A percentile compares a stretch with the other conserved stretches of the same genome.
Conservation (phyloP, 2,329 filamentous ascomycete genomes). For the Penicillium sp. region DNA sequence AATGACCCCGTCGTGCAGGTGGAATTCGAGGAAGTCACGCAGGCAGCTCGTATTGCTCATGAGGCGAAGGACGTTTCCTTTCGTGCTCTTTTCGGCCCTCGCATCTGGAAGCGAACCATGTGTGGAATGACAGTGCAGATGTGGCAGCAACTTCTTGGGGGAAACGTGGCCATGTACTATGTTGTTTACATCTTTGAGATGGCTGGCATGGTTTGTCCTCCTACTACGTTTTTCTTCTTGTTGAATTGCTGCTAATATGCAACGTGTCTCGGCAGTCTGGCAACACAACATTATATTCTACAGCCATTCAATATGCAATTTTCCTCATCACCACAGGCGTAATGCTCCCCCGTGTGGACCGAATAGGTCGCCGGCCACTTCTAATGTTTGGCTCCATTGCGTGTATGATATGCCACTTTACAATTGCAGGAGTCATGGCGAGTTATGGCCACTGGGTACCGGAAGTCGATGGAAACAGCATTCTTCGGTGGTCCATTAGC, state of each 20-base stretch:
- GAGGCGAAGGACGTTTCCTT: conserved; percentile 46
- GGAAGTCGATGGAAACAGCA: conserved; percentile 45
- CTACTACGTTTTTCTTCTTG: conserved; percentile 39
- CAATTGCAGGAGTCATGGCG: conserved; percentile 52
- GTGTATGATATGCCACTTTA: conserved; percentile 49
- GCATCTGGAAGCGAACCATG: conserved; percentile 50
- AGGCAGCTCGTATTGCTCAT: conserved; percentile 43
- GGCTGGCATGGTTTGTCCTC: conserved; percentile 51
- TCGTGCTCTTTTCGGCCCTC: conserved; percentile 43
- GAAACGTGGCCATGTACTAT: conserved; percentile 58
- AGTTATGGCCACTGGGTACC: conserved; percentile 44
- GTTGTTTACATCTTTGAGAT: conserved; percentile 58
- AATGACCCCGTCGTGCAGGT: conserved; percentile 54
- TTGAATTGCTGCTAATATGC: conserved; percentile 5
- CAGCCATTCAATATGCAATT: conserved; percentile 56
- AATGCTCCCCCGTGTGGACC: conserved; percentile 50
- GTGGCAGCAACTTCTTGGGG: conserved; percentile 56
- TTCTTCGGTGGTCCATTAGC: conserved; percentile 45
- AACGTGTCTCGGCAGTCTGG: conserved; percentile 23
- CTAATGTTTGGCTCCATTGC: conserved; percentile 45
- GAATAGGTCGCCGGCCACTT: conserved; percentile 46
- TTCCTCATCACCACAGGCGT: conserved; percentile 52
- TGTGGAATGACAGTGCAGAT: conserved; percentile 53
- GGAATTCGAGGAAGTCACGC: conserved; percentile 42
- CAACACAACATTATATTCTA: conserved; percentile 47